Percentiles rank a stretch among this genome's conserved stretches.
These are phyloP conservation scores for Rosa hybrid DNA, from an alignment of 331 rosid genomes.

Conservation along the genomic window DNA sequence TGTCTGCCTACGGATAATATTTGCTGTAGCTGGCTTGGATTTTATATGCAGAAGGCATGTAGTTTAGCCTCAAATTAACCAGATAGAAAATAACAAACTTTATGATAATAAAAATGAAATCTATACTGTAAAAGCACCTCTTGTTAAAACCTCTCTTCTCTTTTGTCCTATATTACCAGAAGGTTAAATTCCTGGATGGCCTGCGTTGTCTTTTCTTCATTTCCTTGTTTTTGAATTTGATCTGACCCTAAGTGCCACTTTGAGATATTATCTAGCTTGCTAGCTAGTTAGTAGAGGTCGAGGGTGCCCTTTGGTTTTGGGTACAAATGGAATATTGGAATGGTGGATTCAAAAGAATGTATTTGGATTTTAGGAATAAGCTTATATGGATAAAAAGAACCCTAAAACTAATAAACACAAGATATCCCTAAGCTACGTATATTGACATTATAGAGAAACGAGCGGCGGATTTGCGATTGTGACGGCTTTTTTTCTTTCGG, in stretches of 20 bases:
- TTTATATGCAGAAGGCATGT: neutral
- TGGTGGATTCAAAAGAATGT: neutral
- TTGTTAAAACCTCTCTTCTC: neutral
- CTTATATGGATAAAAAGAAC: neutral
- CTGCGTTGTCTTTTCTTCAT: neutral
- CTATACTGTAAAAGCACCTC: neutral
- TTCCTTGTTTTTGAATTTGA: neutral
- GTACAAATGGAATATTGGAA: neutral
- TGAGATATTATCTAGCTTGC: neutral
- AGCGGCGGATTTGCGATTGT: no score
- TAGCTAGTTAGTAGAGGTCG: neutral
- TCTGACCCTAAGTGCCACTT: neutral
- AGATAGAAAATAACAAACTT: neutral
- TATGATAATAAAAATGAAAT: neutral
- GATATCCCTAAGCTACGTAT: neutral
- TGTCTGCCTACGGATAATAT: constrained; percentile 6
- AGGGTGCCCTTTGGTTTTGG: constrained; percentile 2
- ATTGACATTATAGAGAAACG: no score
- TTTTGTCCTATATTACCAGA: neutral
- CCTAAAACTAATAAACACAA: neutral
- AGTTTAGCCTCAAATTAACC: neutral
- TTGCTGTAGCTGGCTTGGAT: constrained; percentile 12
- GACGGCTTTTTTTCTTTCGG: no score
- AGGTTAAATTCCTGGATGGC: neutral
- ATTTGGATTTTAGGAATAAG: neutral